Base-by-base conservation (phyloP, 345 rosid genomes). In the Eucalyptus victrix region DNA sequence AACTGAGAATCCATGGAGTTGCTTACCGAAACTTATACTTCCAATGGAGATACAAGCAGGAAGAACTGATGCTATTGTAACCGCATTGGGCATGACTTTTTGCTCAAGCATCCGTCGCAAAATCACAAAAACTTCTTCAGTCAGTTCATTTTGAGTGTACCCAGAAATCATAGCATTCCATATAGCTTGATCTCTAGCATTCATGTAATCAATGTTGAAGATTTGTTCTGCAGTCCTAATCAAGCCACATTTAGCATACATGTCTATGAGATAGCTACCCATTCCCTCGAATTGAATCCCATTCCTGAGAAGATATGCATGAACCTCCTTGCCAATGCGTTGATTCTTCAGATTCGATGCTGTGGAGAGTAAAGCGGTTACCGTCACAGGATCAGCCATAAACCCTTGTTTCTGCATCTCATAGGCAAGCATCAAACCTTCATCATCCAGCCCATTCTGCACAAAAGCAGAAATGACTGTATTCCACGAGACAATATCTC, bases 161-260 rank as follows among this genome's bases (percentile, higher is more conserved):
- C 99, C 99, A 85, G 97, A 93, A 91, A 97, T 91, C 96, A 96
- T 95, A 67, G 99, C 93, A 90, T 97, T 97, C 99, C 98, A 97
- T 40, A 96, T 96, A 89, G 98, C 97, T 88, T 94, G 97, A 93
- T 97, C 98, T 91, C 92, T 90, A 88, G 90, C 92, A 37, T 49
- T 88, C 67, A 87, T 49, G 87, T 65, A 80, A 56, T 90, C 90
- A 69, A 88, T 91, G 92, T 91, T 93, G 91, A 96, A 96, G 58
- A 96, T 89, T 32, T 45, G 89, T 88, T 90, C 88, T 86, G 97
- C 92, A 80, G 88, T 91, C 92, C 91, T 92, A 49, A 96, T 93
- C 91, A 94, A 92, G 83, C 99, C 98, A 89, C 94, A 95, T 93
- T 96, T 97, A 58, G 99, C 96, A 90, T 96, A 97, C 96, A 95